These are phyloP conservation scores for Pyrus communis DNA, from an alignment of 306 rosid genomes.

Conservation along the genomic window DNA sequence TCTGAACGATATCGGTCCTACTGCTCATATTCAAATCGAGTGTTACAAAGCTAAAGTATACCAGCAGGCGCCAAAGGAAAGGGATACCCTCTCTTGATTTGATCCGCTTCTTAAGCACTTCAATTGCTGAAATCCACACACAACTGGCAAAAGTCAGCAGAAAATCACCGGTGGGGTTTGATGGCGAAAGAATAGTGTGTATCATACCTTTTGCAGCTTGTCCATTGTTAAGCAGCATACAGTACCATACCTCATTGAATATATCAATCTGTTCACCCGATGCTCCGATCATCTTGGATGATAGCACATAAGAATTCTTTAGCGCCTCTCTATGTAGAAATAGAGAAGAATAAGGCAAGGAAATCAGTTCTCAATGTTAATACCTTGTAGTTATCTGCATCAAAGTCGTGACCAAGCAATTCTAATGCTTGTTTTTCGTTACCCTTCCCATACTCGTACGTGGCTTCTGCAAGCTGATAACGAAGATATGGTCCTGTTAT, in stretches of 20 bases:
- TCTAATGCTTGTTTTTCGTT: constrained; percentile 44
- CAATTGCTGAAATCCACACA: constrained; percentile 39
- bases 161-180: neutral
- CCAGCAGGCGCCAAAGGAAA: constrained; percentile 72
- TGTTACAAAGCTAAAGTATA: constrained; percentile 1
- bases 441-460: constrained; percentile 68
- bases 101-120: constrained; percentile 47
- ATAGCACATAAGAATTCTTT: neutral
- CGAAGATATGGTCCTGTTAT: neutral
- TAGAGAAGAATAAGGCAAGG: neutral
- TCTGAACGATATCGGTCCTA: neutral
- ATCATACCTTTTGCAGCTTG: constrained; percentile 50
- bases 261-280: constrained; percentile 84
- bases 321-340: neutral
- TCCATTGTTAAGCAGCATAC: constrained; percentile 53
- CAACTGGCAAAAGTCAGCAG: neutral
- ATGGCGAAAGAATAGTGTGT: neutral
- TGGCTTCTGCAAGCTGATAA: constrained; percentile 82
- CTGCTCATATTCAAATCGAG: neutral
- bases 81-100: constrained; percentile 58
- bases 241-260: constrained; percentile 79
- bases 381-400: constrained; percentile 68
- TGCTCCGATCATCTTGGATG: constrained; percentile 66
- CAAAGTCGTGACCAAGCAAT: constrained; percentile 65
- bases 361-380: constrained; percentile 3